Evolutionary conservation across 192 early-diverging fungal species (phyloP).

Genomic region (Backusella luteola): DNA sequence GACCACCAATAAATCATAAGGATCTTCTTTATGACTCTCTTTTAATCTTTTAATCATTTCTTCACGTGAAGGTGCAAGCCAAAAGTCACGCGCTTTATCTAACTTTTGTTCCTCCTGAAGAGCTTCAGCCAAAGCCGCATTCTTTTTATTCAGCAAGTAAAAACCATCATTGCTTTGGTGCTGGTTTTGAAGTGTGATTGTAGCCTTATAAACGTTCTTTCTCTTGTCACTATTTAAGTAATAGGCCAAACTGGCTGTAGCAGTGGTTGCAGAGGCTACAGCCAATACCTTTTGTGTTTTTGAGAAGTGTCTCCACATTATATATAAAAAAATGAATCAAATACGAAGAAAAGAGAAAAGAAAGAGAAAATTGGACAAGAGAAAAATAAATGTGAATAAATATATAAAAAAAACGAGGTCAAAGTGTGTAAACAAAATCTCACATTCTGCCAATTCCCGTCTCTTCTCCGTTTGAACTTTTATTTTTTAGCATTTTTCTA

Average conservation of each 20-base stretch:
- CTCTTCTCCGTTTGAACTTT: constrained; percentile 3
- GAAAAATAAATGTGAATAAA: not conserved
- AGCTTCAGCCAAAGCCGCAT: constrained; percentile 17
- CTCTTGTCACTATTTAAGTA: not conserved
- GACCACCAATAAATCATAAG: constrained; percentile 88
- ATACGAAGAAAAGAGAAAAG: not conserved
- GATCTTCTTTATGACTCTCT: constrained; percentile 34
- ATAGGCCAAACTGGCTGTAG: constrained; percentile 20
- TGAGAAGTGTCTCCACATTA: constrained; percentile 36
- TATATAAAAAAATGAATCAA: not conserved
- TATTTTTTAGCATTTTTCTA: not conserved
- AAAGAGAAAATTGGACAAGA: not conserved
- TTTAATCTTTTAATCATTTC: constrained; percentile 73
- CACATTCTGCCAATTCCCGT: not conserved
- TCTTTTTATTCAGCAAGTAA: constrained; percentile 4
- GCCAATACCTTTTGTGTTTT: constrained; percentile 29
- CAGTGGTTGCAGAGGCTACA: constrained; percentile 9
- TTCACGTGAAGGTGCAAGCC: constrained; percentile 69
- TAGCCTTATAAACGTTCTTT: not conserved
- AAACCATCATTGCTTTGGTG: not conserved
- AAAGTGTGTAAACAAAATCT: not conserved
- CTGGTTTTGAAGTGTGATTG: constrained; percentile 10
- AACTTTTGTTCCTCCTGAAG: constrained; percentile 11
- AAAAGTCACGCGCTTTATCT: constrained; percentile 62
- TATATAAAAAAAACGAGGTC: not conserved